Conservation (phyloP, 306 rosid species). For the Arachis hypogaea region DNA sequence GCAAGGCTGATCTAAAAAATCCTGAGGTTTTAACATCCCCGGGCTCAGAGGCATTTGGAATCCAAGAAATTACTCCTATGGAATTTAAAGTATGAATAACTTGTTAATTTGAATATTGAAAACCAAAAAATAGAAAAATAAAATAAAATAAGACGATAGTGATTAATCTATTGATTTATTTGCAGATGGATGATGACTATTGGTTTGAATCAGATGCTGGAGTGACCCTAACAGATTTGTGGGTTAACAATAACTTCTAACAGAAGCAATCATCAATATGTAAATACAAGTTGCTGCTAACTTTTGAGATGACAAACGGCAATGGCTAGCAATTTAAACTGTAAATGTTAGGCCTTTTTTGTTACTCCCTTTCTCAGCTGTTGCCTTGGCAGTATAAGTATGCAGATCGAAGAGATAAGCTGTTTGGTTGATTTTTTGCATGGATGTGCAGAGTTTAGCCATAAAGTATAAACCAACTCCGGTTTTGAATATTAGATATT, state of each 20-base stretch:
- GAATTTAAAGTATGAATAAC: conserved; percentile 51
- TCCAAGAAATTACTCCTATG: conserved; percentile 67
- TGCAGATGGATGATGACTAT: conserved; percentile 74
- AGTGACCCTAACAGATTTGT: conserved; percentile 64
- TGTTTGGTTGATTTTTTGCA: not conserved
- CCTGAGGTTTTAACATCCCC: conserved; percentile 36
- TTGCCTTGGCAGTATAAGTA: conserved; percentile 2
- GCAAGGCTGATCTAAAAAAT: conserved; percentile 33
- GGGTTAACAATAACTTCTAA: conserved; percentile 59
- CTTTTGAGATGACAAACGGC: conserved; percentile 9
- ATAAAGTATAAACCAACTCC: no score
- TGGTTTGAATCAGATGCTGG: conserved; percentile 76
- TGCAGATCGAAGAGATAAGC: not conserved
- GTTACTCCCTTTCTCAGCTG: not conserved
- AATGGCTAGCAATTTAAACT: conserved; percentile 15
- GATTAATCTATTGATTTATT: conserved; percentile 26
- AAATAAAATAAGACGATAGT: not conserved
- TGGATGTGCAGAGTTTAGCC: not conserved
- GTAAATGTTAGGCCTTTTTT: conserved; percentile 32
- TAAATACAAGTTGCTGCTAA: conserved; percentile 41
- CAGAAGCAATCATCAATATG: conserved; percentile 17
- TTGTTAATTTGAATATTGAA: conserved; percentile 7
- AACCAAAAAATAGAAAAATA: conserved; percentile 8
- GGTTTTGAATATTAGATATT: no score
- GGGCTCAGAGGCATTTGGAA: conserved; percentile 49